Base-by-base conservation (phyloP, 345 rosid species). In the Diplotaxis tenuifolia region DNA sequence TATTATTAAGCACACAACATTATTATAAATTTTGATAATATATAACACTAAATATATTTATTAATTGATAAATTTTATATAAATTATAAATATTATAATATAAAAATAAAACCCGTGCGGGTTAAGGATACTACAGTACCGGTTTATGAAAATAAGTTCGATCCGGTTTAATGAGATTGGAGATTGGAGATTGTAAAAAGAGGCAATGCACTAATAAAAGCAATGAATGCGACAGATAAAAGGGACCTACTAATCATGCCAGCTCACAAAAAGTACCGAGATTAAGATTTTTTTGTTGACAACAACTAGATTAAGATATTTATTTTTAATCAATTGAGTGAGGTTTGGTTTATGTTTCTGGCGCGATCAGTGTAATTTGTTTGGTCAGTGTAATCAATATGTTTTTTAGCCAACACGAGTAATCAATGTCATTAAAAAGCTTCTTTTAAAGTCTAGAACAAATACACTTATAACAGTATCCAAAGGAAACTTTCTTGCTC, bases 181-280 rank as follows among this genome's bases (percentile, higher is more conserved):
- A 72, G 40, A 61, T n/a, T n/a, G n/a, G n/a, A n/a, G n/a, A 25
- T 6, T 40, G 6, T 63, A 23, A 36, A n/a, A 56, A n/a, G 32
- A 47, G 38, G 4, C 47, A 42, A 28, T 28, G 65, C 55, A 67
- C 62, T 59, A 74, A 9, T 32, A 58, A 57, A 67, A 50, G 55
- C 42, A 60, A 19, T 27, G 60, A 57, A 57, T 16, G 66, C 38
- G 31, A 54, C 8, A 25, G 21, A 55, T 7, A 2, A 42, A 15
- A 55, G 18, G 62, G 28, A 67, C 32, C 56, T 75, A 47, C 78
- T 25, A 75, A 54, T 62, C 74, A 69, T 21, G 74, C 70, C 74
- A 75, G 74, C 79, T 68, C 79, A 54, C 50, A 31, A 38, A 75
- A 75, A 53, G 64, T 75, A 14, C 62, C 2, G 5, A 56, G 32